A percentile compares a stretch with the other conserved stretches of the same genome.
phyloP scores from a whole-genome alignment of 176 grass and related monocot genomes.

The Oryza meridionalis region DNA sequence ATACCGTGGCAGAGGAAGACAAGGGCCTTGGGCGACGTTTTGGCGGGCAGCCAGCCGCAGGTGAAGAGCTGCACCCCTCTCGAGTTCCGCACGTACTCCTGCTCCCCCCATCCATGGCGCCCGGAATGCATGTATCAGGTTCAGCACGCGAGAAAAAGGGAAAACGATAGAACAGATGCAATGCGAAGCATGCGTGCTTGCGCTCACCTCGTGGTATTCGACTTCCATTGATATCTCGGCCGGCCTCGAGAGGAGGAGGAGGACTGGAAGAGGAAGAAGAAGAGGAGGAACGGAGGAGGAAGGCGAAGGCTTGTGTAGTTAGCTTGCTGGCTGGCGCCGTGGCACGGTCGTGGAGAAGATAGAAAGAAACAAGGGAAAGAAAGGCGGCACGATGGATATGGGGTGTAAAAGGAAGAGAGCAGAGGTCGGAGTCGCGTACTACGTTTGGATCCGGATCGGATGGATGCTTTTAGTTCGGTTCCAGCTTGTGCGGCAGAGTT shows the following conservation, averaged over 20 bases:
- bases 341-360: neutral
- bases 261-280: too few relatives aligned
- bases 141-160: too few relatives aligned
- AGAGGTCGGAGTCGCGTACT: neutral
- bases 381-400: neutral
- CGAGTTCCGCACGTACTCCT: slow-evolving; percentile 83
- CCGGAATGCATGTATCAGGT: neutral
- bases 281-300: neutral
- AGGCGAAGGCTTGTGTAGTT: neutral
- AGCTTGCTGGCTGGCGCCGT: neutral
- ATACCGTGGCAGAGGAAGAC: slow-evolving; percentile 98
- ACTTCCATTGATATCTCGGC: slow-evolving; percentile 30
- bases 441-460: neutral
- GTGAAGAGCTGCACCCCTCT: slow-evolving; percentile 92
- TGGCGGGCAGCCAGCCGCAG: slow-evolving; percentile 78
- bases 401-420: neutral
- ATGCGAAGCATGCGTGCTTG: neutral
- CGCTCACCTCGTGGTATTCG: slow-evolving; percentile 41
- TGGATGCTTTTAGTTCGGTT: neutral
- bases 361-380: neutral
- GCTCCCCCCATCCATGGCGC: neutral
- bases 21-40: slow-evolving; percentile 73
- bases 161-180: too few relatives aligned
- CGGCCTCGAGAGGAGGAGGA: neutral
- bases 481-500: neutral